phyloP scores from a whole-genome alignment of 768 basidiomycete genomes.

The Cyclocybe aegerita region DNA sequence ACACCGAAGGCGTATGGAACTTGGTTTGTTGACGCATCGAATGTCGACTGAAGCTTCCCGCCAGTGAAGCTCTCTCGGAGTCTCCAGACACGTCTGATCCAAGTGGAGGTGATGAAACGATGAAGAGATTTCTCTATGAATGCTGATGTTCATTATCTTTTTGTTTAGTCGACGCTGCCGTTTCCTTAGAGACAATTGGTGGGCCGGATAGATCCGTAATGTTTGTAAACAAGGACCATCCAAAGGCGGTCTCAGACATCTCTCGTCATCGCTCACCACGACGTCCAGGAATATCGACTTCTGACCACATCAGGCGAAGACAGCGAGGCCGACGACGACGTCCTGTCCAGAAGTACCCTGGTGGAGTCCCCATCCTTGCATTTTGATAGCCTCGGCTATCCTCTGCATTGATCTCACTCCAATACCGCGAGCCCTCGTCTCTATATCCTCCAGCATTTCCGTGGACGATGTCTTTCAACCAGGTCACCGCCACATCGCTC shows the following conservation, averaged over 20 bases:
- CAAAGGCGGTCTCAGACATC: not conserved
- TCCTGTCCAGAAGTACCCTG: too few relatives aligned
- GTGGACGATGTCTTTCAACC: conserved; percentile 34
- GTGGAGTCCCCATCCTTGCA: not conserved
- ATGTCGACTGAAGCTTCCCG: too few relatives aligned
- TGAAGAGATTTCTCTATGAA: not conserved
- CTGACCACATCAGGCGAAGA: too few relatives aligned
- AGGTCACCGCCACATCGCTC: conserved; percentile 51
- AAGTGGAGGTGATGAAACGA: too few relatives aligned
- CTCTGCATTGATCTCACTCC: conserved; percentile 11
- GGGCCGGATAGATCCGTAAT: conserved; percentile 18
- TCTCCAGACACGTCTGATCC: too few relatives aligned
- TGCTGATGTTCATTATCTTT: not conserved
- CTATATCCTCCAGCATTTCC: not conserved
- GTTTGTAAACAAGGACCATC: not conserved
- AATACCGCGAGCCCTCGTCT: conserved; percentile 6
- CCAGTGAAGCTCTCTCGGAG: too few relatives aligned
- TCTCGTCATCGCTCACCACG: not conserved
- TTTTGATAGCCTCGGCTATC: too few relatives aligned
- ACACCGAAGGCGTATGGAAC: too few relatives aligned
- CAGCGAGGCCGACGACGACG: too few relatives aligned
- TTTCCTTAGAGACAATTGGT: conserved; percentile 17
- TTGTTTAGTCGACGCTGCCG: not conserved
- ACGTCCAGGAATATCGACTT: too few relatives aligned
- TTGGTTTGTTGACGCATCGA: too few relatives aligned